phyloP scores from a whole-genome alignment of 257 asterid genomes.

The Hygrophila difformis region DNA sequence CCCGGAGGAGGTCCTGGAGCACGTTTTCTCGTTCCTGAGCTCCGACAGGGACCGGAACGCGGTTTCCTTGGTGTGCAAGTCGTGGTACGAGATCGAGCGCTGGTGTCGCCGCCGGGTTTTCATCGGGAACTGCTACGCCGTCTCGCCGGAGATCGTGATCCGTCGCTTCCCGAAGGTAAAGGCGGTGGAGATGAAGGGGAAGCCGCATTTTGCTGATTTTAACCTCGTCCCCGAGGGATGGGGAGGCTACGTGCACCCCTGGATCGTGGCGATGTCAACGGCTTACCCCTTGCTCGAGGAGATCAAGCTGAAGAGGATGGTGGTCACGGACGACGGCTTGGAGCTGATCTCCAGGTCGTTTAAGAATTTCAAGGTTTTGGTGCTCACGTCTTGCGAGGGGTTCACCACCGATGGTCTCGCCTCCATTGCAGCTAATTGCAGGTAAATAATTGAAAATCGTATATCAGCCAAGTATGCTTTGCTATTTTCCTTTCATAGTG shows the following conservation, averaged over 20 bases:
- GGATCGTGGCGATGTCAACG: conserved; percentile 61
- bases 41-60: conserved; percentile 68
- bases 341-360: conserved; percentile 71
- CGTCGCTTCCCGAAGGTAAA: conserved; percentile 72
- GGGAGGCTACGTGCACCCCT: conserved; percentile 71
- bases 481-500: no score
- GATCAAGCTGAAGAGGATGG: conserved; percentile 83
- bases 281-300: conserved; percentile 81
- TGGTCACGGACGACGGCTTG: conserved; percentile 66
- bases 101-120: conserved; percentile 75
- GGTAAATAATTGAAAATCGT: conserved; percentile 24
- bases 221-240: conserved; percentile 87
- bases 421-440: conserved; percentile 85
- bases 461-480: no score
- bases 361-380: no score
- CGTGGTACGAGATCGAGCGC: conserved; percentile 90
- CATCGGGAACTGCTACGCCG: conserved; percentile 82
- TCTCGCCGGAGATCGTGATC: conserved; percentile 58
- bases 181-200: conserved; percentile 73
- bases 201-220: conserved; percentile 94
- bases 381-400: conserved; percentile 74
- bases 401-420: conserved; percentile 84
- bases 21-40: conserved; percentile 57
- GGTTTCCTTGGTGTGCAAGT: conserved; percentile 75
- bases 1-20: conserved; percentile 87